Base-by-base conservation (phyloP, 108 stramenopile genomes). In the Craspedostauros australis region DNA sequence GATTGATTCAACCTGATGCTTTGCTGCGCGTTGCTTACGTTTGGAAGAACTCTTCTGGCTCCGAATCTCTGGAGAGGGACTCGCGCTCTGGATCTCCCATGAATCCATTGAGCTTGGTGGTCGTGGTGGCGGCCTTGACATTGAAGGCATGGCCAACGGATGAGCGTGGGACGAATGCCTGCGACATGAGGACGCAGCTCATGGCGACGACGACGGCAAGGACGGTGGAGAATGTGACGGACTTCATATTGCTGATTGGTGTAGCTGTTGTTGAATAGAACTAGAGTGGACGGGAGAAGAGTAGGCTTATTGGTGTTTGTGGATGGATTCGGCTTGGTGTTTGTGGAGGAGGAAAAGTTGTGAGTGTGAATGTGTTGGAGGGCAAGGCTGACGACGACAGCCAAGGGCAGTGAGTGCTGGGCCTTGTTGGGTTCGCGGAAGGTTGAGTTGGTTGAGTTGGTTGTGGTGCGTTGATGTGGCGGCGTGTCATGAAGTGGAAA, bases 1-100 rank as follows among this genome's bases (percentile, higher is more conserved):
- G n/a, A n/a, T n/a, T n/a, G n/a, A n/a, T n/a, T n/a, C n/a, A n/a
- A n/a, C n/a, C n/a, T n/a, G n/a, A n/a, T n/a, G n/a, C n/a, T n/a
- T n/a, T n/a, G n/a, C n/a, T n/a, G n/a, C n/a, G n/a, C 12, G 22
- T 33, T 42, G 47, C 75, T 76, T 53, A 76, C 75, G 90, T 79
- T 7, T 54, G 18, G 57, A 92, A 92, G 72, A 52, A 92, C 3
- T 91, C 84, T 6, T 92, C 91, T 6, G 86, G 86, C 55, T 92
- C 91, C 14, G 62, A 73, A 7, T 92, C 91, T 15, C 91, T 76
- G 7, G 91, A 86, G 11, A 92, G 64, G 4, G 48, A 41, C 40
- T 76, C 62, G 12, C 74, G 75, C 43, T 82, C 82, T 39, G 70
- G 62, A 16, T 79, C 82, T 22, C 60, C 73, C 12, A 69, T 50